Evolutionary conservation across 257 asterid genomes (phyloP).

Genomic region (Solanum etuberosum): DNA sequence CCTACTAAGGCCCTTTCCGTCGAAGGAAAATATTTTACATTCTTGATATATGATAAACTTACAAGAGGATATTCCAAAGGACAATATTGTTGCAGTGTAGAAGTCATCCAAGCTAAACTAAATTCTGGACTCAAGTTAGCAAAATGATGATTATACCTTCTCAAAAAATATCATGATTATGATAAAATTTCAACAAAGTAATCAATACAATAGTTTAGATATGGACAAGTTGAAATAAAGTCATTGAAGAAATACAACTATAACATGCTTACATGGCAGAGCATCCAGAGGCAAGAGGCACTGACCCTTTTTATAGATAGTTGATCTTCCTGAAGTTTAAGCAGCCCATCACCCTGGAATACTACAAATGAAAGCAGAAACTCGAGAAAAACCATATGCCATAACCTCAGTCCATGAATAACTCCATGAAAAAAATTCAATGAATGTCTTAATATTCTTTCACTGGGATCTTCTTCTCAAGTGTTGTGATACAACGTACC

Average conservation of each 20-base stretch:
- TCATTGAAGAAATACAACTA: conserved; percentile 23
- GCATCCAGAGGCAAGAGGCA: conserved; percentile 36
- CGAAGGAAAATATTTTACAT: background rate
- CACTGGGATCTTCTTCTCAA: conserved; percentile 57
- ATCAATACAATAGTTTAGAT: conserved; percentile 32
- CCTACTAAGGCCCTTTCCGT: background rate
- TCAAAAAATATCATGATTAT: background rate
- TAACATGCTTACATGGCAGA: conserved; percentile 52
- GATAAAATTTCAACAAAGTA: background rate
- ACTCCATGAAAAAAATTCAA: conserved; percentile 43
- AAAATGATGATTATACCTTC: too few relatives aligned
- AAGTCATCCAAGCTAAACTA: too few relatives aligned
- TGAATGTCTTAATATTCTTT: conserved; percentile 31
- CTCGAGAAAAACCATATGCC: conserved; percentile 6
- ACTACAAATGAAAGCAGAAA: conserved; percentile 1
- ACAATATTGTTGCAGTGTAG: background rate
- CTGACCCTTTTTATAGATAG: conserved; percentile 23
- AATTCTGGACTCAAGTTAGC: background rate
- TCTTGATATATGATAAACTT: background rate
- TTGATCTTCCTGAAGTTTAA: conserved; percentile 5
- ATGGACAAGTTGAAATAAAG: conserved; percentile 49
- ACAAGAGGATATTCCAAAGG: background rate
- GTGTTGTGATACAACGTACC: background rate
- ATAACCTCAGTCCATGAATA: conserved; percentile 29
- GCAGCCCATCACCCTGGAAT: background rate